phyloP scores from a whole-genome alignment of 768 basidiomycete species.

The Lactifluus volemus region DNA sequence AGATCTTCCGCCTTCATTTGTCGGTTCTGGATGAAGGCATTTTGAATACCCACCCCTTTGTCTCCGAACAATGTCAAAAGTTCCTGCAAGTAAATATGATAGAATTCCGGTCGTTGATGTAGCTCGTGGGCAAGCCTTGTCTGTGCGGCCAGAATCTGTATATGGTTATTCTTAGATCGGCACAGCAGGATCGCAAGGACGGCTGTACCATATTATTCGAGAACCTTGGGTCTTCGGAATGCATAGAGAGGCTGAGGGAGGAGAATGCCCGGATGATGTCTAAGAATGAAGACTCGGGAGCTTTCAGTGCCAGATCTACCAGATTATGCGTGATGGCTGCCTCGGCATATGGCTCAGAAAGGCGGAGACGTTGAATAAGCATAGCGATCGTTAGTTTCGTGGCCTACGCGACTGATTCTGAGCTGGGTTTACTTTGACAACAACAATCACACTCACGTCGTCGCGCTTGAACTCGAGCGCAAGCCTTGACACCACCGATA shows the following conservation, averaged over 20 bases:
- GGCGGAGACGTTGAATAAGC: constrained; percentile 79
- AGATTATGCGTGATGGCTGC: constrained; percentile 88
- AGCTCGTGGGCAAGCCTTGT: constrained; percentile 82
- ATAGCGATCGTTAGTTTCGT: constrained; percentile 86
- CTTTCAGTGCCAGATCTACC: constrained; percentile 78
- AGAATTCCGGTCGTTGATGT: constrained; percentile 63
- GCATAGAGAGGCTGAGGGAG: constrained; percentile 73
- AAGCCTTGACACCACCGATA: constrained; percentile 81
- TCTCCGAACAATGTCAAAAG: constrained; percentile 80
- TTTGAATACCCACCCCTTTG: constrained; percentile 87
- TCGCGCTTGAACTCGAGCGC: constrained; percentile 81
- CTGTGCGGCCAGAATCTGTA: constrained; percentile 80
- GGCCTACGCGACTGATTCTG: constrained; percentile 38
- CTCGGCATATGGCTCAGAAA: constrained; percentile 81
- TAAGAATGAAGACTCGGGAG: constrained; percentile 65
- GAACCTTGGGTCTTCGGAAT: constrained; percentile 79
- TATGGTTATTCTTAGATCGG: neutral
- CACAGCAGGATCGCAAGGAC: neutral
- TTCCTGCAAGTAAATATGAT: constrained; percentile 74
- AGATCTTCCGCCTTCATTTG: constrained; percentile 72
- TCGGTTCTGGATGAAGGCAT: constrained; percentile 56
- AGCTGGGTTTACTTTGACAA: neutral
- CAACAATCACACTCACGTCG: constrained; percentile 42
- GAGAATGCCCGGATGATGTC: constrained; percentile 86
- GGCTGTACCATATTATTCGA: constrained; percentile 75